Evolutionary conservation across 2,329 filamentous ascomycete genomes (phyloP).

Genomic region (Knoxdaviesia proteae): DNA sequence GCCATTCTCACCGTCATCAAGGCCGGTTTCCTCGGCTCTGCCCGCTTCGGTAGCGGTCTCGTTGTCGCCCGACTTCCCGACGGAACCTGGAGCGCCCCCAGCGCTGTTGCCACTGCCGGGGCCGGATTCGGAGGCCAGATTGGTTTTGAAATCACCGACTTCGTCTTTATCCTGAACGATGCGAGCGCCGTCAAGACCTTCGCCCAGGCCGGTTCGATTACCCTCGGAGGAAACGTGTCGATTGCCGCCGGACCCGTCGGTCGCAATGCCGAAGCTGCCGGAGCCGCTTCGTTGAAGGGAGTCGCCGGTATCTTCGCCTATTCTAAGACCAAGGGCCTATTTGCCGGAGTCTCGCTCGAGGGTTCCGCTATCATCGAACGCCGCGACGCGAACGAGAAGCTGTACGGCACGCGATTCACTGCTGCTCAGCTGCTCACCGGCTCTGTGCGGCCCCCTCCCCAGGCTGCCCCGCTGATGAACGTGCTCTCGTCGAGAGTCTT

Average conservation of each 20-base stretch:
- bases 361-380: slow-evolving; percentile 85
- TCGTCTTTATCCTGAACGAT: slow-evolving; percentile 97
- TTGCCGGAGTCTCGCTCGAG: slow-evolving; percentile 86
- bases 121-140: slow-evolving; percentile 74
- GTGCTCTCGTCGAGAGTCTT: slow-evolving; percentile 76
- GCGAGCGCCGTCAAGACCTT: slow-evolving; percentile 76
- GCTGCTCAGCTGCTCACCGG: slow-evolving; percentile 69
- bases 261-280: slow-evolving; percentile 86
- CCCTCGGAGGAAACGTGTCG: slow-evolving; percentile 87
- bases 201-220: slow-evolving; percentile 76
- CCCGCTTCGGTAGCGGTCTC: slow-evolving; percentile 61
- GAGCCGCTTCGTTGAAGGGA: slow-evolving; percentile 73
- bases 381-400: slow-evolving; percentile 88
- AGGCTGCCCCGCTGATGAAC: slow-evolving; percentile 65
- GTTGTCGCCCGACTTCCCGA: slow-evolving; percentile 63
- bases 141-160: slow-evolving; percentile 74
- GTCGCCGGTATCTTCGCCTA: slow-evolving; percentile 91
- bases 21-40: slow-evolving; percentile 68
- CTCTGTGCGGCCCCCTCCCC: slow-evolving; percentile 53
- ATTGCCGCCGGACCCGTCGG: slow-evolving; percentile 87
- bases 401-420: slow-evolving; percentile 69
- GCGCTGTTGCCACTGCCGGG: slow-evolving; percentile 60
- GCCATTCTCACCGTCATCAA: slow-evolving; percentile 75
- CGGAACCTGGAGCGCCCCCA: slow-evolving; percentile 63
- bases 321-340: slow-evolving; percentile 92